Base-by-base conservation (phyloP, 2,329 filamentous ascomycete genomes). In the Talaromyces islandicus region DNA sequence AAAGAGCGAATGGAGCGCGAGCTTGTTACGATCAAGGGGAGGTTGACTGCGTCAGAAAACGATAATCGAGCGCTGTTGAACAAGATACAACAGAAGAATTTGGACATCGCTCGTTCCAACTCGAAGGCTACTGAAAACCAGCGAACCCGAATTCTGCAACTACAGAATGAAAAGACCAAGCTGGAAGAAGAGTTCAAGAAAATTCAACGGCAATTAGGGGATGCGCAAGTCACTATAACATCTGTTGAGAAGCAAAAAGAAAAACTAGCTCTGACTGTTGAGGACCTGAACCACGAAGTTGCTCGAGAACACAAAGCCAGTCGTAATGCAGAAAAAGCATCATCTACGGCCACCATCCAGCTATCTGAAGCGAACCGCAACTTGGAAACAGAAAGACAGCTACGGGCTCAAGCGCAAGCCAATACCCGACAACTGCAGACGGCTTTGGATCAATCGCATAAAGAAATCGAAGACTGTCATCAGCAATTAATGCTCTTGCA, bases 11-110 rank as follows among this genome's bases (percentile, higher is more conserved):
- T 97, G 51, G 92, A 97, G 73, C 86, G 92, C 24, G 94, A 99
- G 71, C 82, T 97, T 7, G 88, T 91, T 24, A 97, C 93, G 0
- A 85, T 97, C 66, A 96, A 94, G 73, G 92, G 92, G 62, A 88
- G 93, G 24, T 80, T 99, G 46, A 84, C 88, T 7, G 94, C 93
- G 25, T 97, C 93, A 0, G 93, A 99, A 73, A 97, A 97, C 68
- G 93, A 97, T 76, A 97, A 97, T 69, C 88, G 91, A 56, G 88
- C 92, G 5, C 80, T 99, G n/a, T 83, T 97, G 65, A 97, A 97
- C 78, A 97, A 97, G 75, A 83, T 99, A 19, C 93, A 97, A 69
- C 93, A 97, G 70, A 97, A 97, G 79, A 94, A 95, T 30, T 83
- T 99, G 7, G 93, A 99, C 71, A 95, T 99, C 73, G 93, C 93